Evolutionary conservation across 2,329 filamentous ascomycete species (phyloP).

Genomic region (Aspergillus carbonarius): DNA sequence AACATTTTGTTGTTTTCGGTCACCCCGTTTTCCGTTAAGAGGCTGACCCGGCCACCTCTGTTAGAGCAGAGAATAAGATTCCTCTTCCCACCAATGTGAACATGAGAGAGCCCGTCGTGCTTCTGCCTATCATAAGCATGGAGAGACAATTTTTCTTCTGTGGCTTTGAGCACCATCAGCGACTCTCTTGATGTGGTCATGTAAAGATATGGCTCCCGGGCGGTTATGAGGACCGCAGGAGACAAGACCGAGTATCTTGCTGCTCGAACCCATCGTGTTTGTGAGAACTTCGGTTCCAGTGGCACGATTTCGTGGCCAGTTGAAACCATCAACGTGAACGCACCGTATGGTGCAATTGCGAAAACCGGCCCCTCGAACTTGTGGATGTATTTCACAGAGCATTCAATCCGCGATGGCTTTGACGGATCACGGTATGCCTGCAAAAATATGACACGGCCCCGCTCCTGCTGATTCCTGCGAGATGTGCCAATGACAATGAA

Average conservation of each 20-base stretch:
- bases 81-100: slow-evolving; percentile 40
- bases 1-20: slow-evolving; percentile 32
- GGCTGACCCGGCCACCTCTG: slow-evolving; percentile 53
- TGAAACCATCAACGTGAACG: slow-evolving; percentile 46
- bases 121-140: slow-evolving; percentile 36
- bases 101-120: slow-evolving; percentile 34
- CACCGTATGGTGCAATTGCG: slow-evolving; percentile 55
- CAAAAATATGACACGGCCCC: slow-evolving; percentile 41
- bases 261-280: slow-evolving; percentile 42
- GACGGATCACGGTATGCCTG: slow-evolving; percentile 30
- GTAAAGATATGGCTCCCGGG: slow-evolving; percentile 49
- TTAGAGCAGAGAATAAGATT: slow-evolving; percentile 52
- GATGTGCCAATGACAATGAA: slow-evolving; percentile 43
- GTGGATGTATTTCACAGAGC: slow-evolving; percentile 38
- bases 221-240: slow-evolving; percentile 51
- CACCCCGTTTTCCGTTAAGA: slow-evolving; percentile 29
- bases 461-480: slow-evolving; percentile 27
- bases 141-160: slow-evolving; percentile 33
- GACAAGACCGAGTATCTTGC: slow-evolving; percentile 47
- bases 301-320: slow-evolving; percentile 46
- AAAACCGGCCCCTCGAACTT: slow-evolving; percentile 45
- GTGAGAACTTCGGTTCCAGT: slow-evolving; percentile 43
- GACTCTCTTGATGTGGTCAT: slow-evolving; percentile 57
- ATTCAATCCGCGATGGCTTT: slow-evolving; percentile 30
- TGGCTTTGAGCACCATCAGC: slow-evolving; percentile 48